Evolutionary conservation across 2,329 filamentous ascomycete genomes (phyloP), one percentile per base, ranked within the genome.

Genomic region (Ophidiomyces ophidiicola): DNA sequence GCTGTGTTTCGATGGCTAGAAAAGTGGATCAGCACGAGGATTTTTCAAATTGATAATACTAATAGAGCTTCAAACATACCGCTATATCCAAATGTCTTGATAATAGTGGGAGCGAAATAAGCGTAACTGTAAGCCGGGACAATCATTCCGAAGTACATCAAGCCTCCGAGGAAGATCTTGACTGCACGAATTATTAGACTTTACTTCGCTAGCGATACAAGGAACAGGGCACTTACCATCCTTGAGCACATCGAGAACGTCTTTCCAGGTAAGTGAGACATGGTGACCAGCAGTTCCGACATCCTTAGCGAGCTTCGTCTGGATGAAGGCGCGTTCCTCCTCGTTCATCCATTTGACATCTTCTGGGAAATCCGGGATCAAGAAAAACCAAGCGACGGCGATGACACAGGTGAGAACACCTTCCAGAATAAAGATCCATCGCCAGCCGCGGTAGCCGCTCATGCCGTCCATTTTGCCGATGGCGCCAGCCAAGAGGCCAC

Each of bases 121-220:
- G 82, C 80, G 53, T 83, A 87, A 40, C 61, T 70, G 54, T 85
- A 86, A 3, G 79, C 80, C 0, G 82, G 80, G 1, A 87, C 80
- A 48, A 86, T 76, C 44, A 86, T 68, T 7, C 81, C 82, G 50
- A 87, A 78, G 60, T 87, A 88, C 80, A 86, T 86, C 57, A 86
- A 68, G 0, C 79, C 80, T 31, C 79, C 82, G 10, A 85, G 58
- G 50, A 82, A 72, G 50, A 86, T 70, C 57, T 82, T 83, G 51
- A 61, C 61, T 64, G 37, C 17, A 4, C 40, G 14, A 14, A 4
- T 17, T 24, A 44, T 55, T 21, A 53, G 51, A 30, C 30, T 31
- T 30, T 18, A 7, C 26, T 6, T 2, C 14, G 8, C 6, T 21
- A 17, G 20, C 24, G 23, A 6, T 4, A 8, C 6, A 11, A 12